Evolutionary conservation across 805 yeast genomes (phyloP), one percentile per base, ranked within the genome.

Genomic region (Jamesozyma piceae): DNA sequence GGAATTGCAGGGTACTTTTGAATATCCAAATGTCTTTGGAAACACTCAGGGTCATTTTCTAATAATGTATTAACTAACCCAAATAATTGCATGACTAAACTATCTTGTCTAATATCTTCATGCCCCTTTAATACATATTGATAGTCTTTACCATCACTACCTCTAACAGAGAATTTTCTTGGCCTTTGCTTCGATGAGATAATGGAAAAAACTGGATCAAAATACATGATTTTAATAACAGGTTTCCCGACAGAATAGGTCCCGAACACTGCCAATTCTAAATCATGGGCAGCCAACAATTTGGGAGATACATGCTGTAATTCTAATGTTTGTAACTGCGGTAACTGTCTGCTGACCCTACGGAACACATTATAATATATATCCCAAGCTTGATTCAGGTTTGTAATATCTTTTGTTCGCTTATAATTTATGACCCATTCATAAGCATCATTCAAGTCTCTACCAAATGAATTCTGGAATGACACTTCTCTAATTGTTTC

Each of bases 21-120:
- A 48, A 90, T 88, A 57, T 84, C 92, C 65, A 90, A 71, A 61
- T 92, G 97, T 49, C 98, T 74, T 67, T 88, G 89, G 73, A 88
- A 90, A 62, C 97, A 87, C 58, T 90, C 97, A 0, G 96, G 80
- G 60, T 90, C 97, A 54, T 85, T 84, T 2, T 80, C 74, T 50
- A 90, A 72, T 40, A 92, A 68, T 0, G 97, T 88, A 58, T 92
- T 90, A 4, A 90, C 97, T 56, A 90, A 69, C 1, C 97, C 97
- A 64, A 90, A 90, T 52, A 90, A 69, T 63, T 90, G 98, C 97
- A 90, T 90, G 22, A 90, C 97, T 62, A 92, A 72, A 54, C 86
- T 85, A 65, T 90, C 98, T 60, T 90, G 98, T 57, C 98, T 77
- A 40, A 92, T 85, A 69, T 90, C 98, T 65, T 90, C 98, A 57